Evolutionary conservation across 352 stramenopile genomes (phyloP), one percentile per base, ranked within the genome.

Genomic region (Hyaloperonospora arabidopsidis): DNA sequence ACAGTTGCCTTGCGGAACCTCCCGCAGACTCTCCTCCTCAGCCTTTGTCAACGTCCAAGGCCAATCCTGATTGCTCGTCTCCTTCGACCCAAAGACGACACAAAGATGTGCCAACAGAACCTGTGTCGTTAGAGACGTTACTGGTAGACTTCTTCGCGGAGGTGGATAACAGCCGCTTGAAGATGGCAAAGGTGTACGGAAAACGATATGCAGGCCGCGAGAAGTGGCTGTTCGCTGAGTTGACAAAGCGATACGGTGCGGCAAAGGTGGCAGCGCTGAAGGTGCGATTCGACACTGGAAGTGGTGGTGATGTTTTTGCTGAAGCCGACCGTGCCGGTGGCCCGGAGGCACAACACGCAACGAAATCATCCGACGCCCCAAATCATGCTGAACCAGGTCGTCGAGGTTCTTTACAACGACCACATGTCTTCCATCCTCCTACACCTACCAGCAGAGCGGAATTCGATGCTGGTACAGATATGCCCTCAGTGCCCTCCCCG

Each of bases 161-260:
- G 39, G 63, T 84, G 8, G 80, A 91, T 52, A 75, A 72, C 52
- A 70, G 60, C 19, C 80, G 77, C 36, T 19, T 84, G 29, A 73
- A 66, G 12, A 88, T 87, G 76, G 80, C 75, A 2, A 70, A 76
- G 46, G 72, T 75, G 36, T 89, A 89, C 46, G 64, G 67, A 1
- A 83, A 76, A 49, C 59, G 80, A n/a, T 91, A 91, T 56, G 65
- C 66, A 23, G 74, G 71, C 7, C 72, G 74, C 44, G 78, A 89
- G 41, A 70, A 82, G n/a, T 76, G 68, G 40, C 45, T 91, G 19
- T 91, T 91, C 23, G 47, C 61, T 15, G 80, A 87, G 38, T 52
- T 91, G 5, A 70, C 76, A 17, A 79, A 79, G 36, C 74, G 72
- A 23, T 91, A 91, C 51, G 76, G 76, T 13, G 63, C 59, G 8